Conservation (phyloP, 768 basidiomycete species). For the Megacollybia marginata region DNA sequence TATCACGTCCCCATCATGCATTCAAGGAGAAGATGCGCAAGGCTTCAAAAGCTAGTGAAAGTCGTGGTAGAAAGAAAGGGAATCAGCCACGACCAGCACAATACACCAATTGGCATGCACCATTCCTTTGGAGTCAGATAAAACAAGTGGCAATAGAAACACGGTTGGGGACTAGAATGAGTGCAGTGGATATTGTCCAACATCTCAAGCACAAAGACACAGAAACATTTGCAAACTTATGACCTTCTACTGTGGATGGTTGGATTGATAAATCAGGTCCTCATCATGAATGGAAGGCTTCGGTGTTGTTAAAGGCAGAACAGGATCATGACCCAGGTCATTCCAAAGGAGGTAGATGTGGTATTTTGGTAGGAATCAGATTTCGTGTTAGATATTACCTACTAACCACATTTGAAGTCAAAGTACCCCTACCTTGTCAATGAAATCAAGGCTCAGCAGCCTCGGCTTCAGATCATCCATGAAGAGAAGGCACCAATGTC, state of each 20-base stretch:
- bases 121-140: conserved; percentile 1
- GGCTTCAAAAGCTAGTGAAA: too few species aligned
- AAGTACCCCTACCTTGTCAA: conserved; percentile 11
- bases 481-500: conserved; percentile 14
- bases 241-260: conserved; percentile 11
- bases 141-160: conserved; percentile 3
- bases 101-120: neutral
- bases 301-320: conserved; percentile 4
- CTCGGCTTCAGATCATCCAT: conserved; percentile 13
- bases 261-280: conserved; percentile 17
- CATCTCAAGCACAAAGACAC: conserved; percentile 9
- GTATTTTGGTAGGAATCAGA: conserved; percentile 11
- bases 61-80: neutral
- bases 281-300: conserved; percentile 12
- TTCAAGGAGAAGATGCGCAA: neutral
- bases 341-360: conserved; percentile 10
- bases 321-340: conserved; percentile 5
- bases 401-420: conserved; percentile 1
- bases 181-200: conserved; percentile 10
- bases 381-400: neutral
- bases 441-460: conserved; percentile 9
- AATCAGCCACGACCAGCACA: neutral
- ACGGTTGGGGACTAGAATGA: conserved; percentile 10
- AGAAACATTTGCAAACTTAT: conserved; percentile 10
- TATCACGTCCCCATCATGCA: too few species aligned